Percentiles rank a stretch among this genome's conserved stretches.
These are phyloP conservation scores for Capniomyces stellatus DNA, from an alignment of 371 early-diverging fungal genomes.

Conservation along the genomic window DNA sequence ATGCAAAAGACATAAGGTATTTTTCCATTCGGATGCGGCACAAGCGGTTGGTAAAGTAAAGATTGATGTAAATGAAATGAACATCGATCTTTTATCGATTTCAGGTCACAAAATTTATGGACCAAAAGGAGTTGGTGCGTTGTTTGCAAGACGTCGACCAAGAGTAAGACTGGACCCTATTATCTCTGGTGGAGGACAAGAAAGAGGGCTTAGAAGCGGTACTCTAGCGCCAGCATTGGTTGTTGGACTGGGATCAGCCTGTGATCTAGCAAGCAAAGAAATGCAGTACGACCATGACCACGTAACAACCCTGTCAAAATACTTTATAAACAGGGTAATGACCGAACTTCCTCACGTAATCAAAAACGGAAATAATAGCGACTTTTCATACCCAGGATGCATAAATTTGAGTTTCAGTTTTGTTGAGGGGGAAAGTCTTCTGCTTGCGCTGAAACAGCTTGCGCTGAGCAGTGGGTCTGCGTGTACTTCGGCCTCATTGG, in stretches of 20 bases:
- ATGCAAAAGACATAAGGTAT: conserved; percentile 72
- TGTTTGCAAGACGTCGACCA: conserved; percentile 93
- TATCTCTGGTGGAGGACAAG: conserved; percentile 97
- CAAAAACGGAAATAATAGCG: conserved; percentile 70
- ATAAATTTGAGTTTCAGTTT: conserved; percentile 98
- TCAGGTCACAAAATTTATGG: conserved; percentile 99
- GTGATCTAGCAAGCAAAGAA: conserved; percentile 69
- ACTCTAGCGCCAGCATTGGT: conserved; percentile 93
- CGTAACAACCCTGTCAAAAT: conserved; percentile 51
- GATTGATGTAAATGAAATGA: conserved; percentile 89
- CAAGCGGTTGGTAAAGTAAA: conserved; percentile 98
- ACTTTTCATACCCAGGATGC: conserved; percentile 80
- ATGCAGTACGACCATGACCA: conserved; percentile 74
- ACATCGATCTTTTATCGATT: conserved; percentile 93
- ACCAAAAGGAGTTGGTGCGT: conserved; percentile 96
- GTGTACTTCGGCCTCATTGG: conserved; percentile 97
- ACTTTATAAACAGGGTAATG: conserved; percentile 62
- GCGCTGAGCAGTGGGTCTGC: conserved; percentile 97
- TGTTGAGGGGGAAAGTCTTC: conserved; percentile 98
- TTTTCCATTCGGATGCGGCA: conserved; percentile 99
- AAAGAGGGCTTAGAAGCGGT: conserved; percentile 94
- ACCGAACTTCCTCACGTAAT: conserved; percentile 59
- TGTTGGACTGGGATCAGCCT: conserved; percentile 96
- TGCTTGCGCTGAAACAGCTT: conserved; percentile 98
- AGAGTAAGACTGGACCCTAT: conserved; percentile 89